Evolutionary conservation across 2,329 filamentous ascomycete species (phyloP).

Genomic region (Acephala macrosclerotiorum): DNA sequence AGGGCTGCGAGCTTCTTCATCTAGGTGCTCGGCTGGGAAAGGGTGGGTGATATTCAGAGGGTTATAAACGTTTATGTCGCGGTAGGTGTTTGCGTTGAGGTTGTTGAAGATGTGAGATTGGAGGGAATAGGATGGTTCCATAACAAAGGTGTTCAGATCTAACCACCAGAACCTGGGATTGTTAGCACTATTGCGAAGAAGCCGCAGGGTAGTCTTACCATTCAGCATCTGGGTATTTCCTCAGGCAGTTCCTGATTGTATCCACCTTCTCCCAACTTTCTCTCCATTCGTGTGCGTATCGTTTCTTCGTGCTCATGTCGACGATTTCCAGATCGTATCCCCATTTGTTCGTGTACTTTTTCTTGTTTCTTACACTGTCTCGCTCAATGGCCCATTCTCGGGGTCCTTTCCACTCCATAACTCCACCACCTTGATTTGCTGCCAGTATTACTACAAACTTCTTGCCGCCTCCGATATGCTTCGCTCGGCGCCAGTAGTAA

Average conservation of each 20-base stretch:
- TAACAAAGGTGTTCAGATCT: slow-evolving; percentile 96
- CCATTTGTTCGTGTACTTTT: slow-evolving; percentile 85
- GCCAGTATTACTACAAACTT: slow-evolving; percentile 94
- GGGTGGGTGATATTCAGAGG: slow-evolving; percentile 94
- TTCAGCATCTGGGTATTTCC: slow-evolving; percentile 94
- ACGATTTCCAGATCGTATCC: slow-evolving; percentile 96
- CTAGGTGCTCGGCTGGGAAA: slow-evolving; percentile 75
- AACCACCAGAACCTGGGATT: slow-evolving; percentile 97
- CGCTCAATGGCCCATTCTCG: slow-evolving; percentile 98
- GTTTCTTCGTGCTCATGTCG: slow-evolving; percentile 98
- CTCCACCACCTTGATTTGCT: slow-evolving; percentile 93
- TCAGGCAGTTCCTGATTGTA: slow-evolving; percentile 84
- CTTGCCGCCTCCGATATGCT: slow-evolving; percentile 80
- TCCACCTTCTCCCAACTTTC: slow-evolving; percentile 99
- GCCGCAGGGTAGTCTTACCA: slow-evolving; percentile 69
- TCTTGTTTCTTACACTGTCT: slow-evolving; percentile 95
- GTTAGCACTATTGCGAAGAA: slow-evolving; percentile 38
- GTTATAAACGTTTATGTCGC: slow-evolving; percentile 96
- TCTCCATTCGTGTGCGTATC: slow-evolving; percentile 98
- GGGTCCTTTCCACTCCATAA: slow-evolving; percentile 99
- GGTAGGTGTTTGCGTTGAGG: slow-evolving; percentile 78
- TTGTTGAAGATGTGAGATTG: slow-evolving; percentile 90
- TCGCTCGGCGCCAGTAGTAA: slow-evolving; percentile 74
- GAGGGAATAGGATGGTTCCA: slow-evolving; percentile 92
- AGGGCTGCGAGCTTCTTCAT: slow-evolving; percentile 73